Conservation (phyloP, 306 rosid species). For the Prunus mira region DNA sequence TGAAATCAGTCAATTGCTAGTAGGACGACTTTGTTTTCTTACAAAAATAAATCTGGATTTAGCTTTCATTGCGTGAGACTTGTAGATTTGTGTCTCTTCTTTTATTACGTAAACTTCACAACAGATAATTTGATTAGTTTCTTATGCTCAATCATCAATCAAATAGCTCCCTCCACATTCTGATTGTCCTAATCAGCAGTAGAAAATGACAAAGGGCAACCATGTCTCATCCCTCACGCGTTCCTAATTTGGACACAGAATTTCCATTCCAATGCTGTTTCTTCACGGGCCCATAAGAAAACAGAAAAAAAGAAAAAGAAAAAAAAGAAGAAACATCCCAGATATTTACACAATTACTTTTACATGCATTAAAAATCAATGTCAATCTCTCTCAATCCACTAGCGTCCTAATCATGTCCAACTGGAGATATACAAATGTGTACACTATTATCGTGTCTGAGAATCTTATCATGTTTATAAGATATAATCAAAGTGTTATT, state of each 20-base stretch:
- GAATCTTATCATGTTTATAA: conserved; percentile 16
- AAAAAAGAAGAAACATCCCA: too few relatives aligned
- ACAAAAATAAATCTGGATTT: not conserved
- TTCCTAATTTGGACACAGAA: too few relatives aligned
- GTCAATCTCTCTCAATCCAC: not conserved
- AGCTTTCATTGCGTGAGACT: not conserved
- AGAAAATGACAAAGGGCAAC: not conserved
- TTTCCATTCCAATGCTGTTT: not conserved
- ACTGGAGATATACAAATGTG: not conserved
- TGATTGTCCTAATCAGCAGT: not conserved
- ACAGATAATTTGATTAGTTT: not conserved
- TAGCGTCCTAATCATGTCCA: conserved; percentile 24
- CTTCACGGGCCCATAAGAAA: not conserved
- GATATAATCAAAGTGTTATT: not conserved
- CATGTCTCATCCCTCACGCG: not conserved
- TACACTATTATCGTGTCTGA: not conserved
- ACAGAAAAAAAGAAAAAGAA: too few relatives aligned
- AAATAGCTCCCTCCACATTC: not conserved
- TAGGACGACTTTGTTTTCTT: not conserved
- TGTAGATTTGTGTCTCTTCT: not conserved
- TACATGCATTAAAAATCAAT: not conserved
- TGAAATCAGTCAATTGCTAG: not conserved
- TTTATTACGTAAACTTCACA: not conserved
- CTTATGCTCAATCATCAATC: not conserved
- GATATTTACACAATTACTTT: not conserved